Percentiles rank a stretch among this genome's conserved stretches.
phyloP scores from a whole-genome alignment of 2,329 filamentous ascomycete genomes.

The Xylariales sp. region DNA sequence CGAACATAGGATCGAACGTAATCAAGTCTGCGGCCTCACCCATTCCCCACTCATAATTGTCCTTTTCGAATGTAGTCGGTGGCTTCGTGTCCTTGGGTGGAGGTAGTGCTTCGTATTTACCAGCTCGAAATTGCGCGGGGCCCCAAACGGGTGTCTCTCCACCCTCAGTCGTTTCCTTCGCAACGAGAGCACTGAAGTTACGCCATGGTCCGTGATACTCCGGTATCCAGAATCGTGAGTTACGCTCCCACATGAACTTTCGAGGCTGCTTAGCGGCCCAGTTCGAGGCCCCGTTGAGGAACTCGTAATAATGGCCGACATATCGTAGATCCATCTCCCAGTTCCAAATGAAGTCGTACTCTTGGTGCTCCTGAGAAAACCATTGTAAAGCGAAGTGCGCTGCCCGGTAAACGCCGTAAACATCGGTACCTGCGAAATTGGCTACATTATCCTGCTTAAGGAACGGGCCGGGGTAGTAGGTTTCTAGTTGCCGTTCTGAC shows the following conservation, averaged over 20 bases:
- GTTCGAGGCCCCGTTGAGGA: slow-evolving; percentile 63
- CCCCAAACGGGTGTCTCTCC: slow-evolving; percentile 68
- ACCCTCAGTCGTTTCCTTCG: slow-evolving; percentile 59
- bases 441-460: slow-evolving; percentile 64
- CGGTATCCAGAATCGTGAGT: slow-evolving; percentile 70
- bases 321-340: slow-evolving; percentile 61
- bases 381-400: slow-evolving; percentile 59
- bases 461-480: slow-evolving; percentile 70
- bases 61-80: slow-evolving; percentile 70
- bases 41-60: slow-evolving; percentile 70
- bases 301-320: slow-evolving; percentile 63
- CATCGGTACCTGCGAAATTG: slow-evolving; percentile 55
- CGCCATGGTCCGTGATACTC: slow-evolving; percentile 66
- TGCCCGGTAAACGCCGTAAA: slow-evolving; percentile 65
- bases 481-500: slow-evolving; percentile 74
- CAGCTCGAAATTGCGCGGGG: slow-evolving; percentile 54
- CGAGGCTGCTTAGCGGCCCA: slow-evolving; percentile 69
- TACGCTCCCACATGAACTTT: slow-evolving; percentile 72
- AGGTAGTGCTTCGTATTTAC: slow-evolving; percentile 63
- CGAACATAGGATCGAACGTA: slow-evolving; percentile 69
- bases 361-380: slow-evolving; percentile 58
- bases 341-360: slow-evolving; percentile 62
- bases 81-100: slow-evolving; percentile 68
- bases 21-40: slow-evolving; percentile 70
- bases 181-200: slow-evolving; percentile 66